phyloP scores from a whole-genome alignment of 2,329 filamentous ascomycete genomes.

The Calonectria multiphialidica region DNA sequence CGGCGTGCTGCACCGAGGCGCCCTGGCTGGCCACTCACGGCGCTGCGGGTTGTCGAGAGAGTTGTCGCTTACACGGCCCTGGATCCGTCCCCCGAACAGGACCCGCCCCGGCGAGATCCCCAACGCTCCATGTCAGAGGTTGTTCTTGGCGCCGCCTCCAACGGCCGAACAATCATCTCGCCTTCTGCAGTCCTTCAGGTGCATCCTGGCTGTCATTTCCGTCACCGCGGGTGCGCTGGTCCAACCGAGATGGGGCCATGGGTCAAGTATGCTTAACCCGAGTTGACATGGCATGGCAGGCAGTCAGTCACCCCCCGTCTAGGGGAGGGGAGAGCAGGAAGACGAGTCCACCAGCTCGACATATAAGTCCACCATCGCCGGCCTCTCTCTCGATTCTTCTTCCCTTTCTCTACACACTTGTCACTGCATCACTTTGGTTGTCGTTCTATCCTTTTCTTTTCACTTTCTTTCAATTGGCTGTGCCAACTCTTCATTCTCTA shows the following conservation, averaged over 20 bases:
- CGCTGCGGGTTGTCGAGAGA: background rate
- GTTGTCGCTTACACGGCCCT: constrained; percentile 1
- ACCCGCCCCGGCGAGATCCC: constrained; percentile 18
- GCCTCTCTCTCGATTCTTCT: constrained; percentile 7
- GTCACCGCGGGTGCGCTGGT: background rate
- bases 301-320: background rate
- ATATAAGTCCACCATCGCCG: constrained; percentile 36
- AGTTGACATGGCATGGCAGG: background rate
- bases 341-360: constrained; percentile 10
- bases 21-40: background rate
- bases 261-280: constrained; percentile 14
- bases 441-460: constrained; percentile 36
- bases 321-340: background rate
- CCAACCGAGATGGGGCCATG: constrained; percentile 15
- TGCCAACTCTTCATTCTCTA: constrained; percentile 45
- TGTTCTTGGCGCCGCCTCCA: constrained; percentile 25
- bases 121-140: constrained; percentile 31
- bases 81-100: background rate
- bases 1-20: constrained; percentile 7
- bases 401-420: constrained; percentile 35
- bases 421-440: constrained; percentile 35
- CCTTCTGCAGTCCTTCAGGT: constrained; percentile 16
- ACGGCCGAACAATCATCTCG: constrained; percentile 17
- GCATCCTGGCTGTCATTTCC: constrained; percentile 15
- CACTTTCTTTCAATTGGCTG: constrained; percentile 46